phyloP scores from a whole-genome alignment of 345 rosid genomes.

The Murraya koenigii region DNA sequence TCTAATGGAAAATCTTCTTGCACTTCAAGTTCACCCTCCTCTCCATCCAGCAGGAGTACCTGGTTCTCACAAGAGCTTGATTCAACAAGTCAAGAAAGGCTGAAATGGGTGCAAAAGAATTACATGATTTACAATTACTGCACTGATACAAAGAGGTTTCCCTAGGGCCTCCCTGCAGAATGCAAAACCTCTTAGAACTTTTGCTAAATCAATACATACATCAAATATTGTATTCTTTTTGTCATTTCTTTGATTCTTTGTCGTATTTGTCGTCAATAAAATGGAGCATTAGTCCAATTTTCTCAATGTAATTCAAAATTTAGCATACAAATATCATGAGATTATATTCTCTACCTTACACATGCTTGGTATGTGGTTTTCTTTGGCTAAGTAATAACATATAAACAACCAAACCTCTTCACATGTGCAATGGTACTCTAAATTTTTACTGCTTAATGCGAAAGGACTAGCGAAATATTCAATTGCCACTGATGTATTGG shows the following conservation, averaged over 20 bases:
- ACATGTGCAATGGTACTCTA: no score
- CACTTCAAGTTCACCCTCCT: background rate
- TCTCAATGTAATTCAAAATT: background rate
- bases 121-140: slow-evolving; percentile 72
- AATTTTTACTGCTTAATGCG: no score
- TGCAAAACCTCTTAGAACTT: slow-evolving; percentile 4
- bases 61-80: slow-evolving; percentile 37
- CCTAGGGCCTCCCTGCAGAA: slow-evolving; percentile 47
- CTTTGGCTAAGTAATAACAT: no score
- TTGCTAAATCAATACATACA: background rate
- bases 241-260: no score
- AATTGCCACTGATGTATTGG: no score
- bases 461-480: no score
- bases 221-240: background rate
- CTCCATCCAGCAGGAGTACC: background rate
- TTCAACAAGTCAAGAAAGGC: slow-evolving; percentile 24
- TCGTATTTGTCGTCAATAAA: no score
- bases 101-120: slow-evolving; percentile 54
- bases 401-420: no score
- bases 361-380: no score
- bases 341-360: background rate
- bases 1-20: slow-evolving; percentile 39
- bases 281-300: background rate
- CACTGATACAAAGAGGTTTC: slow-evolving; percentile 47
- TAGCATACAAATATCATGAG: background rate